Evolutionary conservation across 2,329 filamentous ascomycete species (phyloP).

Genomic region (Trichoderma cornu-damae): DNA sequence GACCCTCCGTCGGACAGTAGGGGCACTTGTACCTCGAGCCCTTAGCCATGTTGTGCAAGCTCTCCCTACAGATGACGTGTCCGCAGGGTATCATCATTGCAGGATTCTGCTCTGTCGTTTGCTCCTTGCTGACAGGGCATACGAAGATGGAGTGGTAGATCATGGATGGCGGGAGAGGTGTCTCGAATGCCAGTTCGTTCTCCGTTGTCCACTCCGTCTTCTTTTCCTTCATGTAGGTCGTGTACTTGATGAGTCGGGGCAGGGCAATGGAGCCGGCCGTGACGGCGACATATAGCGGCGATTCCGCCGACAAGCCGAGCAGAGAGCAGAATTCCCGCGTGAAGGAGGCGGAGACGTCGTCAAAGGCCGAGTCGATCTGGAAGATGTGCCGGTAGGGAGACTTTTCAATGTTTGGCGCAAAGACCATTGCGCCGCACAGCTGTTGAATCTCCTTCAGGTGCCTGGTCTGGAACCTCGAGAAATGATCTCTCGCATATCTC

Average conservation of each 20-base stretch:
- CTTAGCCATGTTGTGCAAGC: slow-evolving; percentile 73
- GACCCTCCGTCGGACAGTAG: slow-evolving; percentile 84
- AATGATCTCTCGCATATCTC: slow-evolving; percentile 69
- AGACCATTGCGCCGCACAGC: slow-evolving; percentile 76
- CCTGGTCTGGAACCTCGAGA: slow-evolving; percentile 66
- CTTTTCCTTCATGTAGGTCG: slow-evolving; percentile 79
- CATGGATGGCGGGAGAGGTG: slow-evolving; percentile 54
- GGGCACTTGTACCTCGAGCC: slow-evolving; percentile 85
- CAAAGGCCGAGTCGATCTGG: slow-evolving; percentile 68
- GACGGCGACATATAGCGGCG: slow-evolving; percentile 84
- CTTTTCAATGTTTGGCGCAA: slow-evolving; percentile 62
- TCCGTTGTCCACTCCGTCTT: slow-evolving; percentile 92
- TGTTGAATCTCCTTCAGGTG: slow-evolving; percentile 77
- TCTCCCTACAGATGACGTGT: slow-evolving; percentile 86
- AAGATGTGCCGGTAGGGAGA: slow-evolving; percentile 82
- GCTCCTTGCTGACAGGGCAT: slow-evolving; percentile 93
- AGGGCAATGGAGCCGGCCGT: slow-evolving; percentile 91
- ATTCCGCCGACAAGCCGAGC: slow-evolving; percentile 83
- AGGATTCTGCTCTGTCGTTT: slow-evolving; percentile 86
- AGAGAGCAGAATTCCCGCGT: slow-evolving; percentile 92
- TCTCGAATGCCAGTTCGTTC: slow-evolving; percentile 80
- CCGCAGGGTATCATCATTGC: slow-evolving; percentile 97
- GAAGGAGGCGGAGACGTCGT: slow-evolving; percentile 80
- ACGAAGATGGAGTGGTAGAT: slow-evolving; percentile 96
- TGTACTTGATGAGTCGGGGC: slow-evolving; percentile 82